Evolutionary conservation across 2,329 filamentous ascomycete genomes (phyloP).

Genomic region (Triangularia setosa): DNA sequence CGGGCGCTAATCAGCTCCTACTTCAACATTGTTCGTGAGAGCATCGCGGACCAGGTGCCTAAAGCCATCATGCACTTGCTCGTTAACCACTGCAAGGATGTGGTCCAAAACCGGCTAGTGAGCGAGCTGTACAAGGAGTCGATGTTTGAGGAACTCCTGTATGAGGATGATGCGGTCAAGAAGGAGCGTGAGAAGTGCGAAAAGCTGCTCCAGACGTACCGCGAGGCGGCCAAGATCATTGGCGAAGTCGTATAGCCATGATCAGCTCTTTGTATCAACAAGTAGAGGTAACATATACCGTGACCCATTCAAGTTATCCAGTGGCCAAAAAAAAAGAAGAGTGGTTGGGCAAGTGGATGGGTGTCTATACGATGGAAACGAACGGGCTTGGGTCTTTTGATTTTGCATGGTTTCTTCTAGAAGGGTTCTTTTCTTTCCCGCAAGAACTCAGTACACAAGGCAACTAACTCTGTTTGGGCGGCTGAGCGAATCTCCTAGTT

Average conservation of each 20-base stretch:
- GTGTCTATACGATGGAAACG: slow-evolving; percentile 1
- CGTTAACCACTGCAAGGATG: slow-evolving; percentile 97
- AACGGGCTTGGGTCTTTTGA: not conserved
- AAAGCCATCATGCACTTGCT: slow-evolving; percentile 99
- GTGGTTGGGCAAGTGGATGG: not conserved
- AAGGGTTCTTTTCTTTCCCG: not conserved
- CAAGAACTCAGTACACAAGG: not conserved
- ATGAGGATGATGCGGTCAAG: slow-evolving; percentile 97
- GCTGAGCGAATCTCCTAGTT: not conserved
- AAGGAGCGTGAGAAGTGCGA: slow-evolving; percentile 98
- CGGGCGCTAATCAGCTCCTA: slow-evolving; percentile 95
- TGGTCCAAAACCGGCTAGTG: slow-evolving; percentile 93
- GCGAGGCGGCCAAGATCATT: slow-evolving; percentile 96
- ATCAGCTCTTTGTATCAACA: not conserved
- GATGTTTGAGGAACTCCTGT: slow-evolving; percentile 86
- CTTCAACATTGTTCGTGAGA: slow-evolving; percentile 98
- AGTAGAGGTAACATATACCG: not conserved
- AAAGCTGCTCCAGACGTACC: slow-evolving; percentile 89
- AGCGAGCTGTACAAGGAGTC: slow-evolving; percentile 92
- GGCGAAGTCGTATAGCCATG: slow-evolving; percentile 78
- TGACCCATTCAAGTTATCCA: not conserved
- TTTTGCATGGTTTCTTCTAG: slow-evolving; percentile 7
- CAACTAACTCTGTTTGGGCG: not conserved
- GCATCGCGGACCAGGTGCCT: slow-evolving; percentile 96
- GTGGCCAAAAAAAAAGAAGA: not conserved